Percentiles rank a stretch among this genome's conserved stretches.
These are phyloP conservation scores for Apophysomyces ossiformis DNA, from an alignment of 371 early-diverging fungal genomes.

Conservation along the genomic window DNA sequence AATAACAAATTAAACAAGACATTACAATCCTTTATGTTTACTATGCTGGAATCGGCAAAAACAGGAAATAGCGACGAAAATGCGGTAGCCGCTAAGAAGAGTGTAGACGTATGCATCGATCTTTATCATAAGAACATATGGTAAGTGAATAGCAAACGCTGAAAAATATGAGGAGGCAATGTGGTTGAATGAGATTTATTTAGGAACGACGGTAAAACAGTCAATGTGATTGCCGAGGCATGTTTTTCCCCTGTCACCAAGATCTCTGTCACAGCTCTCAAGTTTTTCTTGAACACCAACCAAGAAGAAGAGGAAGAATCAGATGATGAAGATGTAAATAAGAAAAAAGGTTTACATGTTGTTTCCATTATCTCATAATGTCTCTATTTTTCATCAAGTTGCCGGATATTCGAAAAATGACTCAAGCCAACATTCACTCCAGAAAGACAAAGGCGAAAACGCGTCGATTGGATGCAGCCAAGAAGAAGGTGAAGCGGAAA, in stretches of 20 bases:
- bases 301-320: constrained; percentile 74
- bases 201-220: constrained; percentile 94
- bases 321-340: constrained; percentile 57
- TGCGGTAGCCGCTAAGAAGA: constrained; percentile 91
- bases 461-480: constrained; percentile 71
- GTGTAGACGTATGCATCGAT: constrained; percentile 94
- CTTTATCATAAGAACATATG: constrained; percentile 94
- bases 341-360: background rate
- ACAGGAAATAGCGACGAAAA: constrained; percentile 68
- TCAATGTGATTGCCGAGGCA: constrained; percentile 96
- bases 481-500: constrained; percentile 71
- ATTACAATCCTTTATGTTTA: constrained; percentile 95
- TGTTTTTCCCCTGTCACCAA: constrained; percentile 91
- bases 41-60: constrained; percentile 72
- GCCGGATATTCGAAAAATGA: constrained; percentile 74
- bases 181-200: background rate
- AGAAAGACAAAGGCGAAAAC: constrained; percentile 84
- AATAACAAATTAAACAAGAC: constrained; percentile 96
- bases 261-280: constrained; percentile 89
- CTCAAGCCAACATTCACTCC: constrained; percentile 76
- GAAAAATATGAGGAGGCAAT: background rate
- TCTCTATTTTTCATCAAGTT: constrained; percentile 8
- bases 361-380: background rate
- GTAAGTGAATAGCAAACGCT: constrained; percentile 32
- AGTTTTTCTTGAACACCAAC: constrained; percentile 90